These are phyloP conservation scores for Arthrobotrys megalospora DNA, from an alignment of 2,329 filamentous ascomycete species.

Conservation along the genomic window DNA sequence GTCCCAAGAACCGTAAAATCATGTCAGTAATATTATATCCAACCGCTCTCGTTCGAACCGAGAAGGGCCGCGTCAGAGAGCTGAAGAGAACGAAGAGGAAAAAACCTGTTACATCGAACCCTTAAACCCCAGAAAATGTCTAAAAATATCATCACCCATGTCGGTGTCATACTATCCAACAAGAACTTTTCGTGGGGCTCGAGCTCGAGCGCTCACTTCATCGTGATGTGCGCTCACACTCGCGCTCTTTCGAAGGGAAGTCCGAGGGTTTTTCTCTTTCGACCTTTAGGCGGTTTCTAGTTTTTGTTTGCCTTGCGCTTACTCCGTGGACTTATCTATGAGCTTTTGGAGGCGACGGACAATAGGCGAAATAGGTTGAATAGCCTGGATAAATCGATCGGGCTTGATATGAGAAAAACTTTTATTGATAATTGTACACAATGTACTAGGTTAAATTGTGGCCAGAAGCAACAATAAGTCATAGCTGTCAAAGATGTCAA, in stretches of 20 bases:
- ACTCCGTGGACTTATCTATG: conserved; percentile 11
- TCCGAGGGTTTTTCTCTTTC: conserved; percentile 17
- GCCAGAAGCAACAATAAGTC: conserved; percentile 31
- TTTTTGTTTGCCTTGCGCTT: conserved; percentile 14
- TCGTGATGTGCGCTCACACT: conserved; percentile 22
- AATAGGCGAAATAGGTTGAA: conserved; percentile 59
- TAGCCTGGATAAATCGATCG: conserved; percentile 32
- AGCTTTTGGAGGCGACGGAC: conserved; percentile 45
- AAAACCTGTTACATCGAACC: conserved; percentile 43
- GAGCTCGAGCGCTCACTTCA: conserved; percentile 41
- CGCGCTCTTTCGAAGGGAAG: conserved; percentile 9
- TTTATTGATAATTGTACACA: conserved; percentile 3
- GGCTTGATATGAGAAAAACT: neutral
- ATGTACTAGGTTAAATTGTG: conserved; percentile 41
- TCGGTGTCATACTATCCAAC: conserved; percentile 30
- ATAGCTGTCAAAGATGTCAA: conserved; percentile 20
- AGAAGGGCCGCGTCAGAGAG: conserved; percentile 40
- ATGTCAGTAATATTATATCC: conserved; percentile 13
- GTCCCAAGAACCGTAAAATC: neutral
- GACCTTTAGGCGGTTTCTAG: neutral
- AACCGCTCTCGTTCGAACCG: conserved; percentile 20
- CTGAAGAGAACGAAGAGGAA: conserved; percentile 25
- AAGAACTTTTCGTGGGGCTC: conserved; percentile 11
- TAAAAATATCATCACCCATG: conserved; percentile 42
- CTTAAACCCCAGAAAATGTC: conserved; percentile 43